A percentile compares a stretch with the other conserved stretches of the same genome.
phyloP scores from a whole-genome alignment of 192 early-diverging fungal species.

The Coemansia reversa region DNA sequence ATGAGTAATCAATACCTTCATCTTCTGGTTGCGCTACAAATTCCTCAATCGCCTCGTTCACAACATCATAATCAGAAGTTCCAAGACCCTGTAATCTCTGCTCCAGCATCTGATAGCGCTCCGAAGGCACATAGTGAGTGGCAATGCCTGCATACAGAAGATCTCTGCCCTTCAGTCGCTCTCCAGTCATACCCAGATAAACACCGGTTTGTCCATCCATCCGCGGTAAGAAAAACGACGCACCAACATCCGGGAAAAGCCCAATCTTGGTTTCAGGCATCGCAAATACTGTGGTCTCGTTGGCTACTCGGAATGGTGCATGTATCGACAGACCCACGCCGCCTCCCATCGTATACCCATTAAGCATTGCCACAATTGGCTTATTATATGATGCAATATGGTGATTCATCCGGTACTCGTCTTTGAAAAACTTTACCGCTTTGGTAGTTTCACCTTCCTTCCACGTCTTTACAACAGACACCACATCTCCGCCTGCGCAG shows the following conservation, averaged over 20 bases:
- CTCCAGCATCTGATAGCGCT: slow-evolving; percentile 76
- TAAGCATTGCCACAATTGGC: slow-evolving; percentile 84
- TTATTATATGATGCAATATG: slow-evolving; percentile 83
- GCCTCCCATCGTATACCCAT: slow-evolving; percentile 95
- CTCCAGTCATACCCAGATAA: slow-evolving; percentile 88
- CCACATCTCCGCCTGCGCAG: slow-evolving; percentile 89
- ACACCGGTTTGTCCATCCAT: slow-evolving; percentile 93
- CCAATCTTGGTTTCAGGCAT: slow-evolving; percentile 99
- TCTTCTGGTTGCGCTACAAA: slow-evolving; percentile 69
- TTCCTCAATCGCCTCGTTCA: slow-evolving; percentile 89
- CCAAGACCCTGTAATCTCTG: slow-evolving; percentile 79
- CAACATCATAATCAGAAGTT: slow-evolving; percentile 68
- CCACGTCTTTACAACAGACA: slow-evolving; percentile 55
- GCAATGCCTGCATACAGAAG: slow-evolving; percentile 92
- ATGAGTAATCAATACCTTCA: slow-evolving; percentile 29
- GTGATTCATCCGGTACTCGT: slow-evolving; percentile 93
- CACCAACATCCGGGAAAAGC: slow-evolving; percentile 95
- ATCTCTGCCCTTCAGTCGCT: slow-evolving; percentile 75
- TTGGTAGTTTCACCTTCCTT: slow-evolving; percentile 26
- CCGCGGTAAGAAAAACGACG: slow-evolving; percentile 89
- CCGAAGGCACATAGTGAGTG: slow-evolving; percentile 92
- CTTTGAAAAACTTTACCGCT: slow-evolving; percentile 80
- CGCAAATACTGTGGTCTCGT: slow-evolving; percentile 91
- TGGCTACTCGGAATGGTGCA: slow-evolving; percentile 93
- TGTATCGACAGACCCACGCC: slow-evolving; percentile 95